Conservation (phyloP, 1,284 basidiomycete genomes). For the Cerioporus squamosus region DNA sequence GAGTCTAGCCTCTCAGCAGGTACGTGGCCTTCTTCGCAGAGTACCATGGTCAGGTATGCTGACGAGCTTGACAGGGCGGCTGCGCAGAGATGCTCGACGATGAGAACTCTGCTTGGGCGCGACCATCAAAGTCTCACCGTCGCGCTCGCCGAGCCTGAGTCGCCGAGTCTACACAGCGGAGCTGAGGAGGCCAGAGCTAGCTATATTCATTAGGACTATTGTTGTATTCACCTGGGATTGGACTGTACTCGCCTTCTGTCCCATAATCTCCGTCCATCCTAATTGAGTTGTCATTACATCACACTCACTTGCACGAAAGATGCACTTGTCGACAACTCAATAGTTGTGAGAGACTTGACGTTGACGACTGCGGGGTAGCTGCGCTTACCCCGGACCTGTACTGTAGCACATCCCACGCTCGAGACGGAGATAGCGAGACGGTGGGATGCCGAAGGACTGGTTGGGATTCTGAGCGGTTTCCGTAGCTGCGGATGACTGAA, state of each 20-base stretch:
- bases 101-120: conserved; percentile 21
- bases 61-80: background rate
- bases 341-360: background rate
- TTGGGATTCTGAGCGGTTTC: background rate
- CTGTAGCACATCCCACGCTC: background rate
- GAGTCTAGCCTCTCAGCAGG: background rate
- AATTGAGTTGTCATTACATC: too few relatives aligned
- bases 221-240: background rate
- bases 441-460: too few relatives aligned
- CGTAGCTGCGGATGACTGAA: background rate
- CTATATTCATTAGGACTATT: background rate
- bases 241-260: background rate
- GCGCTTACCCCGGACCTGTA: background rate
- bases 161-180: background rate
- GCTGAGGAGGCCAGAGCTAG: too few relatives aligned
- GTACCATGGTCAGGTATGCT: background rate
- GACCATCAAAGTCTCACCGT: background rate
- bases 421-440: background rate
- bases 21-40: background rate
- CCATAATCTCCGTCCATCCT: background rate
- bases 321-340: too few relatives aligned
- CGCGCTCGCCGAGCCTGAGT: background rate
- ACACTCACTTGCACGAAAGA: too few relatives aligned
- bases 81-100: conserved; percentile 23
- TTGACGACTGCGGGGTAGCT: background rate